Evolutionary conservation across 805 yeast species (phyloP), one percentile per base, ranked within the genome.

Genomic region (Priceomyces haplophilus): DNA sequence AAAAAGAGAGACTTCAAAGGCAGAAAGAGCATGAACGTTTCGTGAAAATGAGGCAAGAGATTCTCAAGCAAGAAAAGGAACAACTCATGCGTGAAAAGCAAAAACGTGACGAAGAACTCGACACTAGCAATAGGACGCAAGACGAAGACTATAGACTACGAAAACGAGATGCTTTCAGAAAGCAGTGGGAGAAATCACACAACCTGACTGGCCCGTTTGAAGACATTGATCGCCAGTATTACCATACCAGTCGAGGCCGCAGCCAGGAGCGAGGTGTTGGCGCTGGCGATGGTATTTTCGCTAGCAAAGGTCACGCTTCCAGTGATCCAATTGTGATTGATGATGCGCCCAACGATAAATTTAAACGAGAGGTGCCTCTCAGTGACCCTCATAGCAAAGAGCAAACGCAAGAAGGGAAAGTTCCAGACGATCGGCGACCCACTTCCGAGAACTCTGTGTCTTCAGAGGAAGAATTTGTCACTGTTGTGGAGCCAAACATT

Each of bases 181-280:
- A 48, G 21, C 54, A 46, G 38, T 51, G 58, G 57, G 47, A 48
- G 18, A 49, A 48, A 34, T 49, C 53, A 13, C 41, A 48, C 16
- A 50, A 41, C 21, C 35, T 44, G 7, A 38, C 43, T 13, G 43
- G 45, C 17, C 45, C 34, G 31, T 40, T 39, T 1, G 56, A 52
- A 35, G 48, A 49, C 36, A 37, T 50, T 36, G 38, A 54, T 16
- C 37, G 31, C n/a, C 43, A 39, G 25, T 39, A 30, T 25, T 29
- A 27, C 11, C n/a, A 27, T 10, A 11, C 31, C 10, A 27, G 15
- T 10, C 24, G 8, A 7, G 8, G 6, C 8, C 24, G 8, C 8
- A 8, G 24, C 6, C 31, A 11, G 31, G 15, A 12, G n/a, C 5
- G 15, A 27, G n/a, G 11, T 24, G 7, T 8, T 24, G 27, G 15